A percentile compares a stretch with the other conserved stretches of the same genome.
Evolutionary conservation across 345 rosid genomes (phyloP).

Genomic region (Crucihimalaya himalaica): DNA sequence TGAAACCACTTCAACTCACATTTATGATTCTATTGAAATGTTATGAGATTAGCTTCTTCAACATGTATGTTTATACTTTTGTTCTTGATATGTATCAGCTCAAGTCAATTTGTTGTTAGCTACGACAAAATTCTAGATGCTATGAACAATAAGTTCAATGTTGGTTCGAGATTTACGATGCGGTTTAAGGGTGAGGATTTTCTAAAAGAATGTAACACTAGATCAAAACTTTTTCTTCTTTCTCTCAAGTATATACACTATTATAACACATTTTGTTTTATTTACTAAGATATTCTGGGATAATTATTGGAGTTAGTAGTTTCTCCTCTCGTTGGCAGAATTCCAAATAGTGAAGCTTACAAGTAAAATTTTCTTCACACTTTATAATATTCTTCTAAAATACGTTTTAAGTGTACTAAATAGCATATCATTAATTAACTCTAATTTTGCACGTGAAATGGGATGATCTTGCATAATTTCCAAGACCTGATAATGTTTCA

Average conservation of each 20-base stretch:
- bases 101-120: neutral
- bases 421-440: neutral
- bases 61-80: neutral
- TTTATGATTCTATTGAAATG: neutral
- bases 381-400: neutral
- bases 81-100: neutral
- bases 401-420: neutral
- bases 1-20: neutral
- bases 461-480: conserved; percentile 59
- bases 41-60: neutral
- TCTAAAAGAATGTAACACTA: neutral
- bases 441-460: conserved; percentile 49
- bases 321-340: neutral
- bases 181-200: neutral
- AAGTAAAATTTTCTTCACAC: neutral
- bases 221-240: neutral
- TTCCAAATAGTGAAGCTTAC: neutral
- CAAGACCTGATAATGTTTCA: conserved; percentile 58
- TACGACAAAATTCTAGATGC: neutral
- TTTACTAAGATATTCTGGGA: neutral
- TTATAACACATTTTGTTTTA: neutral
- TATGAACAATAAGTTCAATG: neutral
- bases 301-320: neutral
- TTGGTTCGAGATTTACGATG: neutral
- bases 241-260: neutral